phyloP scores from a whole-genome alignment of 352 stramenopile species.

The Phytophthora megakarya region DNA sequence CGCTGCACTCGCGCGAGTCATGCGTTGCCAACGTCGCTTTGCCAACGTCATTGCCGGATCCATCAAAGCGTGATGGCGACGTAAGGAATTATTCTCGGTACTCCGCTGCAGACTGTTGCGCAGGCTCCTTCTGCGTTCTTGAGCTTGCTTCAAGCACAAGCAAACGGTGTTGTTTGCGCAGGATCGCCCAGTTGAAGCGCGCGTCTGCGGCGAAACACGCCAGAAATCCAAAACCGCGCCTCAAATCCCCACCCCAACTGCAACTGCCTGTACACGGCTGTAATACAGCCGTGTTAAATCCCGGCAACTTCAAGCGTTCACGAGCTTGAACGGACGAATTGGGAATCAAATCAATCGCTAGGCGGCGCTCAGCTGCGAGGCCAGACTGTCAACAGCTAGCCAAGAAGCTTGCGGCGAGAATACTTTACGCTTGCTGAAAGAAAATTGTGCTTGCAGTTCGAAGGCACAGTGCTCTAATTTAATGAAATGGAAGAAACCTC shows the following conservation, averaged over 20 bases:
- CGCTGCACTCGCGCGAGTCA: conserved; percentile 13
- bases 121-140: conserved; percentile 12
- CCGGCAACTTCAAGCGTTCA: conserved; percentile 20
- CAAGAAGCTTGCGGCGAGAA: background rate
- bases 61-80: background rate
- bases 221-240: background rate
- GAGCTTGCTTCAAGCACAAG: too few species aligned
- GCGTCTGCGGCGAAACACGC: background rate
- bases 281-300: background rate
- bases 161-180: background rate
- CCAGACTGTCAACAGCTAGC: background rate
- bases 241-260: conserved; percentile 28
- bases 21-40: background rate
- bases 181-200: conserved; percentile 21
- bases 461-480: background rate
- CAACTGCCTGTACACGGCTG: too few species aligned
- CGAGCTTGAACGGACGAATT: background rate
- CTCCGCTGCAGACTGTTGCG: background rate
- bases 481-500: background rate
- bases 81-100: background rate
- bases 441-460: too few species aligned
- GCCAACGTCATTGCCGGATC: background rate
- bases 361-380: background rate
- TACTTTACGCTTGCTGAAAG: too few species aligned
- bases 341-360: conserved; percentile 13